Evolutionary conservation across 192 early-diverging fungal species (phyloP), one percentile per base, ranked within the genome.

Genomic region (Backusella tuberculispora): DNA sequence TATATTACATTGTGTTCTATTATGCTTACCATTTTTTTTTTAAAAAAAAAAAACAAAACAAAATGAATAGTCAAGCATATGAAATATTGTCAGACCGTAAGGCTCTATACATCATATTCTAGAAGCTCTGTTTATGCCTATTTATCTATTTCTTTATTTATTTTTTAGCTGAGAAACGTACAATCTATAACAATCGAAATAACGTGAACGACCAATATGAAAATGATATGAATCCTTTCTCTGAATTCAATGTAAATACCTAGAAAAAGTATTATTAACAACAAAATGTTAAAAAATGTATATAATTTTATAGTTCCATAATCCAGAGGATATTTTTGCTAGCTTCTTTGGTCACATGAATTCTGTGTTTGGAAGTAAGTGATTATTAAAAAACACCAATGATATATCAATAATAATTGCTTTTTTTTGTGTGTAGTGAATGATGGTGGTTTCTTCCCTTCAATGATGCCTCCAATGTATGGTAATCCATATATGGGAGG

Each of bases 21-120:
- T 14, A 43, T 3, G n/a, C 29, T 34, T 34, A 17, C n/a, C 5
- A 10, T 60, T 10, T 24, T 8, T 60, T 29, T 44, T 14, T 44
- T 29, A 29, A 45, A 10, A 17, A 26, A 13, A 24, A 29, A 45
- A 10, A 17, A 26, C 2, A 24, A 41, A 1, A 45, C 46, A 34
- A 45, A 14, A 69, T 69, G 15, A 67, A 9, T 69, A 69, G 68
- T 47, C 40, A 69, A 69, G 68, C 68, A 46, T 69, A 69, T n/a
- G 68, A 69, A 17, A 69, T 69, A 46, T 24, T 69, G 8, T 69
- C 68, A 29, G 68, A 69, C 46, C 68, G 68, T 69, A 69, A 67
- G 26, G 19, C 26, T 46, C 44, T 34, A 34, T 34, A 34, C 29
- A 34, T 34, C 0, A 2, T 2, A 34, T 34, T 0, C 29, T 34